phyloP scores from a whole-genome alignment of 2,329 filamentous ascomycete species.

The Pseudopyricularia javanii region DNA sequence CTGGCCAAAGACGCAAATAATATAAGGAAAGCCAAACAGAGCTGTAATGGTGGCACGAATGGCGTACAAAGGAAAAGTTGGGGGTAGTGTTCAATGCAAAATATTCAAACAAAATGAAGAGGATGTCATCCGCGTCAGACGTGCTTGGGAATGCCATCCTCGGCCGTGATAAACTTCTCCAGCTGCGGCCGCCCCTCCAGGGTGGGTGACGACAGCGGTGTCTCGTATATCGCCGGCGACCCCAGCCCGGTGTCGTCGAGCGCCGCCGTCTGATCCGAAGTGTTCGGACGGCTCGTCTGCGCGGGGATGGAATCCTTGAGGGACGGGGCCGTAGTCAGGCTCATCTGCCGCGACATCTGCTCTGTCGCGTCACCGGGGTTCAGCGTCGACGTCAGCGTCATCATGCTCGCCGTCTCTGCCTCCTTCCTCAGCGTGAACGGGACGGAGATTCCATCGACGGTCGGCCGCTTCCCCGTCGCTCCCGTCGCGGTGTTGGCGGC shows the following conservation, averaged over 20 bases:
- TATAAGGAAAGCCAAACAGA: too few species aligned
- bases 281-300: background rate
- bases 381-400: slow-evolving; percentile 43
- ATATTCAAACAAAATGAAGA: background rate
- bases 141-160: background rate
- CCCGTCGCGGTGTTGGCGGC: slow-evolving; percentile 32
- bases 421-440: slow-evolving; percentile 59
- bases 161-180: slow-evolving; percentile 4
- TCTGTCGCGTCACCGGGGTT: slow-evolving; percentile 14
- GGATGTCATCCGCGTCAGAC: background rate
- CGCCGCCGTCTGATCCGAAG: background rate
- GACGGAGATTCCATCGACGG: slow-evolving; percentile 54
- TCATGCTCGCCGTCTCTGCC: slow-evolving; percentile 56
- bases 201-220: background rate
- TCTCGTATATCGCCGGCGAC: slow-evolving; percentile 1
- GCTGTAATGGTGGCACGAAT: background rate
- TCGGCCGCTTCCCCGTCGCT: slow-evolving; percentile 49
- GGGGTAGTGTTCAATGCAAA: background rate
- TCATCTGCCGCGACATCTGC: slow-evolving; percentile 20
- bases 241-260: background rate
- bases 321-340: slow-evolving; percentile 7
- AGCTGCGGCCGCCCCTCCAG: background rate
- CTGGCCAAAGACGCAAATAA: too few species aligned
- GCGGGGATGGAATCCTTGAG: background rate
- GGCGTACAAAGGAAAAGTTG: background rate